Evolutionary conservation across 768 basidiomycete genomes (phyloP).

Genomic region (Russula griseocarnosa): DNA sequence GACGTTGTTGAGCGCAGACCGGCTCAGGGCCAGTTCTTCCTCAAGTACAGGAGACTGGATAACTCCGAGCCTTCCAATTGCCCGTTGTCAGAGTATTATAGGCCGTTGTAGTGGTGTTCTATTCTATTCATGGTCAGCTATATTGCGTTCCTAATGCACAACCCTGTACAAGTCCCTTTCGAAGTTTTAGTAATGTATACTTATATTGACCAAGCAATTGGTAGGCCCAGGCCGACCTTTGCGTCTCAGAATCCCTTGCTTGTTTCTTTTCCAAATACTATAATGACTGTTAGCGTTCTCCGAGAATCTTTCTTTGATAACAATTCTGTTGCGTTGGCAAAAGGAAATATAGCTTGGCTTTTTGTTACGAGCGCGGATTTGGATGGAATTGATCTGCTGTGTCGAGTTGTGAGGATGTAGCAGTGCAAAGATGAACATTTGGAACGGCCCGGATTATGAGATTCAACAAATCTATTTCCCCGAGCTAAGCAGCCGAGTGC

Average conservation of each 20-base stretch:
- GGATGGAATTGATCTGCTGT: too few species aligned
- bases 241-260: background rate
- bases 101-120: constrained; percentile 5
- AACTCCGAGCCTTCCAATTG: background rate
- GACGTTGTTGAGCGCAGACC: constrained; percentile 68
- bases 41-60: constrained; percentile 40
- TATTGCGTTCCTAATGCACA: background rate
- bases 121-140: background rate
- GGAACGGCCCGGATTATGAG: too few species aligned
- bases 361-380: background rate
- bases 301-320: background rate
- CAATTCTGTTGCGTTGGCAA: background rate
- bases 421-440: background rate
- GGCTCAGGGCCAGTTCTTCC: constrained; percentile 48
- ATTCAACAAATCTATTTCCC: background rate
- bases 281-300: background rate
- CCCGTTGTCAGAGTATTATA: background rate
- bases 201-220: background rate
- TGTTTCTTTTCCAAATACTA: background rate
- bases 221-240: background rate
- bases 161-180: background rate
- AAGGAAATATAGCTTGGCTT: background rate
- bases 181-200: background rate
- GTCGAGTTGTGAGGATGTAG: too few species aligned
- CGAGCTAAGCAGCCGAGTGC: background rate